Percentiles rank a stretch among this genome's conserved stretches.
phyloP scores from a whole-genome alignment of 2,329 filamentous ascomycete species.

The Epichloe hybrida region DNA sequence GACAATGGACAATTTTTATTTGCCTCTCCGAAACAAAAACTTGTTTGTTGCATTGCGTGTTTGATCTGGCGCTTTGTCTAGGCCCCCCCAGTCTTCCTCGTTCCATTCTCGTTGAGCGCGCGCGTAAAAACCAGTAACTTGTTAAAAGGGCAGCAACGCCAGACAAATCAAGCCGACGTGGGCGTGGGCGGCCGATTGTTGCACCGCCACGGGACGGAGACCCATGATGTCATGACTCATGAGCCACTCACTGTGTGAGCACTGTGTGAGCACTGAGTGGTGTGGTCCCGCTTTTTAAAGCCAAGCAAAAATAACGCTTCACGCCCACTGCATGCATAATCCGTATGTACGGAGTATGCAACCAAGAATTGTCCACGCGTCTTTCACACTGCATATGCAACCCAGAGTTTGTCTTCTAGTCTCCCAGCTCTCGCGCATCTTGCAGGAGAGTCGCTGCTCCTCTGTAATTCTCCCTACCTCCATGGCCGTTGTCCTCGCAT shows the following conservation, averaged over 20 bases:
- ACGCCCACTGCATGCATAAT: no score
- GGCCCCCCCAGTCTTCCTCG: background rate
- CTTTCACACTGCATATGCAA: no score
- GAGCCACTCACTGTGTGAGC: conserved; percentile 6
- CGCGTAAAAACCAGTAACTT: background rate
- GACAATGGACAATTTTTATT: background rate
- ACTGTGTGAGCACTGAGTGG: background rate
- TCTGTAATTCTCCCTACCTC: no score
- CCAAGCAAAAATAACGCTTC: background rate
- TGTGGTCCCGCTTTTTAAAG: background rate
- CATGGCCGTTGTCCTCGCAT: no score
- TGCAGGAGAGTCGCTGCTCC: no score
- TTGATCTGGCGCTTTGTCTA: background rate
- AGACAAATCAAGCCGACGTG: background rate
- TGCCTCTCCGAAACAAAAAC: background rate
- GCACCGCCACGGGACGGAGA: conserved; percentile 18
- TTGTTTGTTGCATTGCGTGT: background rate
- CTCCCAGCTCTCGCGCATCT: no score
- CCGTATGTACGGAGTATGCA: no score
- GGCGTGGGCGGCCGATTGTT: conserved; percentile 2
- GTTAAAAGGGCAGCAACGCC: background rate
- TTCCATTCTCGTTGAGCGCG: background rate
- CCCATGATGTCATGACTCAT: conserved; percentile 22
- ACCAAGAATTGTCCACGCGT: no score
- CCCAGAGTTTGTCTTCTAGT: no score